Base-by-base conservation (phyloP, 202 grass and related monocot species). In the Dendrocalamus latiflorus region DNA sequence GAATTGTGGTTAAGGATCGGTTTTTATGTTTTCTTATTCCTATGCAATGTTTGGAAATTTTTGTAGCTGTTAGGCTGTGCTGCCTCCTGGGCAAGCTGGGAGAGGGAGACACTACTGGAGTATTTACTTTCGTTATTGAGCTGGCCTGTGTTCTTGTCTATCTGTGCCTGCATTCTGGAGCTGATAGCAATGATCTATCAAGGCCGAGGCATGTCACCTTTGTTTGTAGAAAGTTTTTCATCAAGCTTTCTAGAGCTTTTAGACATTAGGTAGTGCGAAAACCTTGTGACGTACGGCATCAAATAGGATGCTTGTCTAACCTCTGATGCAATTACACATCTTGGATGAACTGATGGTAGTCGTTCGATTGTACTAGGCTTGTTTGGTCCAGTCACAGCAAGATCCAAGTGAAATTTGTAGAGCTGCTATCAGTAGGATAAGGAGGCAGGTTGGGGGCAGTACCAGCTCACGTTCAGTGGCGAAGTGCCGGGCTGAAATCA, bases 41-140 rank as follows among this genome's bases (percentile, higher is more conserved):
- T 57, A 74, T 90, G 88, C 79, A 78, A 83, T 58, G 55, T 80
- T 64, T 62, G 63, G 74, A 79, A 86, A 89, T 65, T 90, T 86
- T 87, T 87, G 75, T 87, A 87, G 84, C 38, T 3, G 3, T 18
- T 79, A 83, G 75, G 68, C 3, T 83, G 60, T 86, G 68, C 74
- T 9, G 59, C 42, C 6, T 70, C 60, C 79, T 37, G 43, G 88
- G 33, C 10, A 69, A 83, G 74, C 83, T 83, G 79, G 79, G 60
- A 42, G 17, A 44, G 78, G 33, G 20, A 68, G 42, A n/a, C n/a
- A 83, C 57, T 86, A 3, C 50, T 80, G 36, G 58, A 84, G 63
- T 79, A 83, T 81, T 86, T 68, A 77, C 50, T 58, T 78, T 45
- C 1, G 16, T 28, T 63, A 56, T n/a, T n/a, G n/a, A 64, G 36